Percentiles rank a stretch among this genome's conserved stretches.
phyloP scores from a whole-genome alignment of 2,329 filamentous ascomycete genomes.

The Colletotrichum sp. region DNA sequence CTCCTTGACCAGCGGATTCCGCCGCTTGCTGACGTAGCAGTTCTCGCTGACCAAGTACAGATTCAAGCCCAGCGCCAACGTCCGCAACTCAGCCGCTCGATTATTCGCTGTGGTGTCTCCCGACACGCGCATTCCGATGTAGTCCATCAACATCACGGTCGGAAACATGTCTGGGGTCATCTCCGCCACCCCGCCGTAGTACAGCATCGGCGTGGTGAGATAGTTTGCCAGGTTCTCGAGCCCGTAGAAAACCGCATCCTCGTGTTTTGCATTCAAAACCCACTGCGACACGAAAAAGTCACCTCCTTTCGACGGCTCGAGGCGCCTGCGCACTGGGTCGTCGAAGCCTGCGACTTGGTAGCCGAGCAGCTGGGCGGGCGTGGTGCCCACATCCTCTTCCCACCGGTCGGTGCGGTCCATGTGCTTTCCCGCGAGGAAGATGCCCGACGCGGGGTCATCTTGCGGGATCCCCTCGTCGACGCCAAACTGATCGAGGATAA shows the following conservation, averaged over 20 bases:
- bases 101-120: slow-evolving; percentile 28
- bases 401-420: background rate
- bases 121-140: slow-evolving; percentile 32
- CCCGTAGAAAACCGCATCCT: slow-evolving; percentile 25
- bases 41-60: slow-evolving; percentile 38
- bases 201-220: slow-evolving; percentile 37
- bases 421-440: slow-evolving; percentile 24
- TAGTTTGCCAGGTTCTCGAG: slow-evolving; percentile 34
- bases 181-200: slow-evolving; percentile 33
- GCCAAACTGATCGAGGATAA: slow-evolving; percentile 30
- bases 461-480: slow-evolving; percentile 18
- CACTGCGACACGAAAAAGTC: background rate
- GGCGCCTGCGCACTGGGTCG: background rate
- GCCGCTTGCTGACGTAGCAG: slow-evolving; percentile 27
- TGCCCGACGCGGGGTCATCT: slow-evolving; percentile 20
- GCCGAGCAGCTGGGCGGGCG: accelerated
- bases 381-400: background rate
- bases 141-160: slow-evolving; percentile 35
- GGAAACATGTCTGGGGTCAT: slow-evolving; percentile 32
- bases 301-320: background rate
- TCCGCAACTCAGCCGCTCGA: slow-evolving; percentile 35
- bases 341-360: background rate
- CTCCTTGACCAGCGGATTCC: slow-evolving; percentile 26
- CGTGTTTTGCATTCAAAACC: slow-evolving; percentile 24
- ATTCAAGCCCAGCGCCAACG: slow-evolving; percentile 33